These are phyloP conservation scores for Phlegmacium glaucopus DNA, from an alignment of 768 basidiomycete species.

Conservation along the genomic window DNA sequence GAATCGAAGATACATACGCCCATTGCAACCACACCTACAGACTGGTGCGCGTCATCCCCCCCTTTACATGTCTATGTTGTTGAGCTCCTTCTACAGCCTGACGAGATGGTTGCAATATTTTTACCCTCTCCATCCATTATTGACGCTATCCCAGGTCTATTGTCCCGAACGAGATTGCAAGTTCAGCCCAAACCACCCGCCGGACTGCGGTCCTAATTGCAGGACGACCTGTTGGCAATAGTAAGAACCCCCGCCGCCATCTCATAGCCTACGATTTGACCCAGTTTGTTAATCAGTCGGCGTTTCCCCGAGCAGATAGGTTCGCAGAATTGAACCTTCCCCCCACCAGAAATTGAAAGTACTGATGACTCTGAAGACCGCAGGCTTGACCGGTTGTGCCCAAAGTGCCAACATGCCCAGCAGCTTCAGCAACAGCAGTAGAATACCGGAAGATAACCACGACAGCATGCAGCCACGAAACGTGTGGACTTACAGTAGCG, in stretches of 20 bases:
- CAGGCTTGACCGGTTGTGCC: conserved; percentile 25
- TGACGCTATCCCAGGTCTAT: conserved; percentile 42
- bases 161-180: conserved; percentile 67
- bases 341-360: neutral
- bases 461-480: neutral
- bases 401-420: conserved; percentile 22
- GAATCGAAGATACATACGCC: conserved; percentile 63
- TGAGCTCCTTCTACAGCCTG: conserved; percentile 38
- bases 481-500: neutral
- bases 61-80: neutral
- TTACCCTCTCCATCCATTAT: conserved; percentile 1
- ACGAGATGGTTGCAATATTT: conserved; percentile 46
- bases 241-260: conserved; percentile 33
- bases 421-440: neutral
- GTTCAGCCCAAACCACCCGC: conserved; percentile 65
- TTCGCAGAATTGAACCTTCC: conserved; percentile 18
- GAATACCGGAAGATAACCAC: neutral
- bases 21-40: conserved; percentile 52
- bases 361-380: conserved; percentile 19
- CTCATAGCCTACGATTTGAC: neutral
- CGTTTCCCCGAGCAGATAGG: conserved; percentile 71
- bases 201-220: conserved; percentile 58
- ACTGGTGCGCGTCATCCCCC: conserved; percentile 36
- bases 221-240: conserved; percentile 71
- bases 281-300: conserved; percentile 38